Evolutionary conservation across 768 basidiomycete species (phyloP).

Genomic region (Panellus pusillus): DNA sequence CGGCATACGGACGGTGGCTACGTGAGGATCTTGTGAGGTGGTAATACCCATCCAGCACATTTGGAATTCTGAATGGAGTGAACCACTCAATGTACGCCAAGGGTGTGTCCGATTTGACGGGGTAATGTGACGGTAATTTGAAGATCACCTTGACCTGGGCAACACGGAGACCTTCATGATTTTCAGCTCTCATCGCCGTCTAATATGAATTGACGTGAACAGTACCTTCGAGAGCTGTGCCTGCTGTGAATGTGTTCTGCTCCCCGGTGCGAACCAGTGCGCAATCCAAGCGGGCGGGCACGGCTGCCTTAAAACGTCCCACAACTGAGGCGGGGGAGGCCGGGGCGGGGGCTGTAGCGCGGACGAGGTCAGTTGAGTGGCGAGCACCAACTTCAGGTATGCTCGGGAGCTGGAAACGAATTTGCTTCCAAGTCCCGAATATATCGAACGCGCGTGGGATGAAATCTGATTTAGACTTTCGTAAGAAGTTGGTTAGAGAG

Average conservation of each 20-base stretch:
- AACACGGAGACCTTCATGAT: conserved; percentile 21
- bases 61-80: conserved; percentile 1
- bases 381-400: conserved; percentile 15
- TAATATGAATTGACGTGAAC: background rate
- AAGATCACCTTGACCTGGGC: conserved; percentile 30
- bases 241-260: conserved; percentile 5
- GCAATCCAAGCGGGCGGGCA: conserved; percentile 21
- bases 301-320: background rate
- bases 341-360: conserved; percentile 5
- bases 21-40: conserved; percentile 10
- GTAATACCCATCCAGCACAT: conserved; percentile 15
- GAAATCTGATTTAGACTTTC: background rate
- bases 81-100: conserved; percentile 30
- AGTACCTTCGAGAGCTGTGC: conserved; percentile 4
- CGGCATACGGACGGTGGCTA: conserved; percentile 16
- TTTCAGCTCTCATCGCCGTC: background rate
- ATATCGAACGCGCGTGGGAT: background rate
- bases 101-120: conserved; percentile 3
- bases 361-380: conserved; percentile 13
- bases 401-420: conserved; percentile 11
- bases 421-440: conserved; percentile 6
- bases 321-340: background rate
- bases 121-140: conserved; percentile 22
- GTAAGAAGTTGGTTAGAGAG: background rate
- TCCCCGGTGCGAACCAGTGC: conserved; percentile 20